phyloP scores from a whole-genome alignment of 257 asterid genomes.

The Gentiana macrophylla region DNA sequence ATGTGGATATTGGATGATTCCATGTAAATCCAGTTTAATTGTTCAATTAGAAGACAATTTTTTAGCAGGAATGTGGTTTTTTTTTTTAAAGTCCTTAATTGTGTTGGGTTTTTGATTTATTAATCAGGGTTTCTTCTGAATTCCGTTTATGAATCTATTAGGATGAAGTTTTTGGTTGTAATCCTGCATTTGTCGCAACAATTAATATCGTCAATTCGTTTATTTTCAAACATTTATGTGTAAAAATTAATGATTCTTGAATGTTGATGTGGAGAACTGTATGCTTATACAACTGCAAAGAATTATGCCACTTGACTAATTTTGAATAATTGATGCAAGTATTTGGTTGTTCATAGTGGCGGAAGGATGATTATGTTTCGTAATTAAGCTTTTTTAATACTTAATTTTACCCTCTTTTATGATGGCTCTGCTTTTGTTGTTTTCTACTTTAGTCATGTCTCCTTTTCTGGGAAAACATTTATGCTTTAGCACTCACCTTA shows the following conservation, averaged over 20 bases:
- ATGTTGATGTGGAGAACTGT: too few species aligned
- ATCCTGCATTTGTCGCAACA: too few species aligned
- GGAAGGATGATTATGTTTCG: conserved; percentile 13
- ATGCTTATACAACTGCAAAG: too few species aligned
- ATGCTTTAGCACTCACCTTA: conserved; percentile 1
- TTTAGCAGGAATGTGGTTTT: too few species aligned
- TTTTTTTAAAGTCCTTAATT: too few species aligned
- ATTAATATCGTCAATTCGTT: too few species aligned
- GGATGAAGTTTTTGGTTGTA: too few species aligned
- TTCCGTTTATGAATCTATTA: too few species aligned
- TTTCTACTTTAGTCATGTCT: conserved; percentile 1
- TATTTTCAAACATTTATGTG: too few species aligned
- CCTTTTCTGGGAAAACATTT: conserved; percentile 5
- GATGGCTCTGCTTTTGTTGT: not conserved
- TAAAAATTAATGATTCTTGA: too few species aligned
- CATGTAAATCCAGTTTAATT: not conserved
- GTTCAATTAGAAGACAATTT: not conserved
- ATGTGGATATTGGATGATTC: conserved; percentile 5
- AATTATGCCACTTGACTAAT: too few species aligned
- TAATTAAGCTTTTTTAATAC: conserved; percentile 2
- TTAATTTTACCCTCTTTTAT: conserved; percentile 1
- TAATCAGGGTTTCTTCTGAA: not conserved
- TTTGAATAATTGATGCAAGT: too few species aligned
- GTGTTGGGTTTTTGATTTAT: not conserved
- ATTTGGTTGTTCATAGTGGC: not conserved